Evolutionary conservation across 371 early-diverging fungal species (phyloP), one percentile per base, ranked within the genome.

Genomic region (Mortierella sp.): DNA sequence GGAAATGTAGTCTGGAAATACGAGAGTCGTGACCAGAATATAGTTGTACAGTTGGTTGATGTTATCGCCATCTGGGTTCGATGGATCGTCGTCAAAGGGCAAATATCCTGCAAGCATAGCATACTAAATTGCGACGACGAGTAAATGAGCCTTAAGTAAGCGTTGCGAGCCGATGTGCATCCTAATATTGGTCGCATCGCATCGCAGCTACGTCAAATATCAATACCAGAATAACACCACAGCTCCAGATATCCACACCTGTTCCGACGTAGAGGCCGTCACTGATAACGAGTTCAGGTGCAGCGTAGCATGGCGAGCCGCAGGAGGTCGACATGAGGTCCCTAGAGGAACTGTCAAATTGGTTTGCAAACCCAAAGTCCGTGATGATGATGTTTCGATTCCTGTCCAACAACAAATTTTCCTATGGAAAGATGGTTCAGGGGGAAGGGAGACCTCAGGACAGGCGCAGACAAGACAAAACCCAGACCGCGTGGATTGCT

Each of bases 291-390:
- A 98, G 84, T 78, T 98, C 99, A 4, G 99, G 99, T 2, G 99
- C 96, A 5, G 99, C 98, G 80, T 98, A 98, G 81, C 97, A 97
- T 3, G 99, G 99, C 39, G 95, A 94, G 5, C 99, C 99, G 69
- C 99, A 98, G 17, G 92, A 92, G 0, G 97, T 96, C 6, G 89
- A 83, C 88, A 97, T 89, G 37, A 97, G 80, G 66, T 92, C 91
- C 55, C 86, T 89, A 32, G 80, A 61, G 17, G 81, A 70, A 23
- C 83, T 87, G 39, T 88, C 80, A 60, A 94, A 95, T 72, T 94
- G 89, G 80, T 99, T 99, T 21, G 97, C 97, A 78, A 99, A 97
- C 1, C 99, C 99, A 88, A 99, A 99, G 79, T 99, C 99, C 12
- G 96, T 97, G 61, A 99, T 93, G 56, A 96, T 91, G 37, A 99